phyloP scores from a whole-genome alignment of 257 asterid genomes.

The Solanum infundibuliforme region DNA sequence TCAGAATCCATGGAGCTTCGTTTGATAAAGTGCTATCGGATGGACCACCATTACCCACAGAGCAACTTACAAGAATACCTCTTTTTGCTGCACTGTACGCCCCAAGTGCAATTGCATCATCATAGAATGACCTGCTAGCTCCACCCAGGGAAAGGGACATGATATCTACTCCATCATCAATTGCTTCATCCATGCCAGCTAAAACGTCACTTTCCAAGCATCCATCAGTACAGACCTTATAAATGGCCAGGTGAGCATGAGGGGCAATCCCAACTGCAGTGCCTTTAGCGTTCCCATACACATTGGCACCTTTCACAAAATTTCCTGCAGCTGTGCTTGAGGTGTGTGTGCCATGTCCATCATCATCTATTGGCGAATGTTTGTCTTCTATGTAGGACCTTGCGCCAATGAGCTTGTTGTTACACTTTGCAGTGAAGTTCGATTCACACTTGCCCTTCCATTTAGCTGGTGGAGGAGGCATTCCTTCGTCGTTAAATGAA shows the following conservation, averaged over 20 bases:
- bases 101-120: neutral
- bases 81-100: neutral
- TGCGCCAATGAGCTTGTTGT: neutral
- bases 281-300: neutral
- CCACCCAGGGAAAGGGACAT: neutral
- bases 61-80: neutral
- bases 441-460: neutral
- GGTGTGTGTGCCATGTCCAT: neutral
- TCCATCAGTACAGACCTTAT: neutral
- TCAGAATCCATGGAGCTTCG: neutral
- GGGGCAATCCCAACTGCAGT: neutral
- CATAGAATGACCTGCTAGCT: neutral
- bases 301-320: neutral
- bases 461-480: neutral
- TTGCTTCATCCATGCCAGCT: neutral
- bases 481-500: neutral
- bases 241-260: neutral
- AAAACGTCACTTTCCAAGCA: neutral
- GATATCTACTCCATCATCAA: neutral
- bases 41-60: neutral
- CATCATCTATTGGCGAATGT: neutral
- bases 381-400: neutral
- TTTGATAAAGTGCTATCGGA: neutral
- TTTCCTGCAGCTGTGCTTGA: neutral
- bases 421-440: neutral